A percentile compares a stretch with the other conserved stretches of the same genome.
Conservation (phyloP, 1,139 yeast genomes). For the Meyerozyma smithsonii region DNA sequence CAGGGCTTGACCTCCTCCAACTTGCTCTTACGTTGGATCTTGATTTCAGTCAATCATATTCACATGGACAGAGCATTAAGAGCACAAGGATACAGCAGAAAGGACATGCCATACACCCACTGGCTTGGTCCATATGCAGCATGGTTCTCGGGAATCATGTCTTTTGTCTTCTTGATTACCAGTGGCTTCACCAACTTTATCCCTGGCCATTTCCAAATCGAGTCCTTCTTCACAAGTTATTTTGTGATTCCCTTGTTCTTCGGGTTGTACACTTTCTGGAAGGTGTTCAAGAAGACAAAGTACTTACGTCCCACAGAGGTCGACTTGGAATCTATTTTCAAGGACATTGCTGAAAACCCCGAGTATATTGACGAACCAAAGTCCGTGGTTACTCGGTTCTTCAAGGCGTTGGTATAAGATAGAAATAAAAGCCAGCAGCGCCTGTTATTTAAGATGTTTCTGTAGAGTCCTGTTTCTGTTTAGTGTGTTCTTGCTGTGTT, state of each 20-base stretch:
- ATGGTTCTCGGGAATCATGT: constrained; percentile 31
- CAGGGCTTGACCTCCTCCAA: constrained; percentile 22
- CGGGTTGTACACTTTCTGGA: constrained; percentile 24
- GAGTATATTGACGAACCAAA: constrained; percentile 23
- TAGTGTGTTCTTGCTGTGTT: too few species aligned
- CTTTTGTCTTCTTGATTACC: constrained; percentile 29
- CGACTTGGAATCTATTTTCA: constrained; percentile 15
- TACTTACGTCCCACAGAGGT: constrained; percentile 8
- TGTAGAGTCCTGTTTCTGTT: too few species aligned
- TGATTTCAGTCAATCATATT: constrained; percentile 28
- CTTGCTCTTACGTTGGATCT: constrained; percentile 22
- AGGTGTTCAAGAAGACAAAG: constrained; percentile 23
- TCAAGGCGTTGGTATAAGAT: too few species aligned
- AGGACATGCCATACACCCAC: constrained; percentile 29
- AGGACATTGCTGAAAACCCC: constrained; percentile 32
- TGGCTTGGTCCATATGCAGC: constrained; percentile 25
- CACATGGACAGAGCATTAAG: constrained; percentile 29
- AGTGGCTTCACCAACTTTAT: constrained; percentile 38
- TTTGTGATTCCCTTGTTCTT: constrained; percentile 30
- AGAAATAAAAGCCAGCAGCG: too few species aligned
- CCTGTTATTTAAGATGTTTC: too few species aligned
- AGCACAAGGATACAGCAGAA: constrained; percentile 34
- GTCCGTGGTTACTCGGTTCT: too few species aligned
- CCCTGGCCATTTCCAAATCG: constrained; percentile 27
- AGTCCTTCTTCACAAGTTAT: constrained; percentile 34